Evolutionary conservation across 345 rosid genomes (phyloP), one percentile per base, ranked within the genome.

Genomic region (Eucalyptus coolabah): DNA sequence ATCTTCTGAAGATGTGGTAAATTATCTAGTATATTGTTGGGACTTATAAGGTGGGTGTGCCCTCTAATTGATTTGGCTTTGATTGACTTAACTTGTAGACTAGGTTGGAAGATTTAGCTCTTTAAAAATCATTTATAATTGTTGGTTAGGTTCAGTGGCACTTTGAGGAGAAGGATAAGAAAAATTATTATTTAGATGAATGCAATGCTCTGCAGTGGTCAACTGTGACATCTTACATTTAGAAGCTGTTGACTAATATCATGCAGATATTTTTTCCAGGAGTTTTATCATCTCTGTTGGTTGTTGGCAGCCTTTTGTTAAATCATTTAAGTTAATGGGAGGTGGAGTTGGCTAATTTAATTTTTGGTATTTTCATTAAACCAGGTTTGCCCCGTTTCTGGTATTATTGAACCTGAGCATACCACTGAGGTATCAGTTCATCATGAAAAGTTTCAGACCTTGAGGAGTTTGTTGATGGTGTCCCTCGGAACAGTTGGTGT

Each of bases 401-500:
- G 99, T 63, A 89, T 94, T 47, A 95, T 98, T 88, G 92, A 93
- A 89, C 93, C 98, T 3, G 97, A 96, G 21, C 92, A 90, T 82
- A 92, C 72, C 12, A 93, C 91, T 53, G 99, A 98, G 60, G 91
- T 97, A 16, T 77, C 97, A 4, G 94, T 98, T 42, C 98, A 93
- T 89, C 99, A 96, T 50, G 99, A 97, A 90, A 99, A 95, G 69
- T 96, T 94, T 86, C 98, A 95, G 67, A 93, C 95, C 26, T 77
- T 94, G 32, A 97, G 92, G 99, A 98, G 92, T 92, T 93, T 65
- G 98, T 96, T 42, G 99, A 97, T 90, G 98, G 99, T 50, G 93
- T 96, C 89, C 97, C 99, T 13, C 97, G 93, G 69, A 96, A 96
- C 90, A 95, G 97, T 96, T 94, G 97, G 99, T 94, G 94, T 67